Evolutionary conservation across 2,329 filamentous ascomycete genomes (phyloP), one percentile per base, ranked within the genome.

Genomic region (Lachnellula willkommii): DNA sequence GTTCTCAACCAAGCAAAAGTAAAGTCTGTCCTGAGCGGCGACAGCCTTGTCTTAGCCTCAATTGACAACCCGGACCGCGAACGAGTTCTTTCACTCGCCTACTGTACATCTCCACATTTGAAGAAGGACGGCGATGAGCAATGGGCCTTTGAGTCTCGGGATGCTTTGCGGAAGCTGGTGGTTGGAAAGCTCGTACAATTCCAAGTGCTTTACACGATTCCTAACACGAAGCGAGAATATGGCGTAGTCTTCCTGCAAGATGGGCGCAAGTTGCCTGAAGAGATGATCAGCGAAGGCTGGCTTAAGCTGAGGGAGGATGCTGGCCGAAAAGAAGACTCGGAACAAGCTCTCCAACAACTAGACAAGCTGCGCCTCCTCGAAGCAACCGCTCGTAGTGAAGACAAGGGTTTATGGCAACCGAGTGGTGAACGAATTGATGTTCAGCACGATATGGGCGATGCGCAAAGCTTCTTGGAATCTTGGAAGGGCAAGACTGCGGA

Each of bases 291-390:
- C 69, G 89, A 91, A 66, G 94, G 94, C 63, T 96, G 92, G 91
- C 77, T 91, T 61, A 95, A 94, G 75, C 82, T 99, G 58, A 85
- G 94, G 61, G 94, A 99, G 67, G 94, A 99, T 72, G 92, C 93
- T 57, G 92, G 91, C 59, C 87, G 88, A 63, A 94, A 93, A 69
- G 92, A 96, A 63, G 91, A 96, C 57, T 85, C 86, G 2, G 88
- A 94, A 56, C 87, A 91, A 51, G 79, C 87, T 8, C 77, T 81
- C 28, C 75, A 85, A 61, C 81, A 88, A 58, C 78, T 99, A 24
- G 88, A 95, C 65, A 86, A 84, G 66, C 82, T 99, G 58, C 86
- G 90, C 64, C 79, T 79, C 48, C 76, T 93, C 36, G 92, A 97
- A 73, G 78, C 82, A 45, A 82, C 88, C 64, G 94, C 94, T 57